phyloP scores from a whole-genome alignment of 73 alveolate genomes.

The Paramecium sonneborni region DNA sequence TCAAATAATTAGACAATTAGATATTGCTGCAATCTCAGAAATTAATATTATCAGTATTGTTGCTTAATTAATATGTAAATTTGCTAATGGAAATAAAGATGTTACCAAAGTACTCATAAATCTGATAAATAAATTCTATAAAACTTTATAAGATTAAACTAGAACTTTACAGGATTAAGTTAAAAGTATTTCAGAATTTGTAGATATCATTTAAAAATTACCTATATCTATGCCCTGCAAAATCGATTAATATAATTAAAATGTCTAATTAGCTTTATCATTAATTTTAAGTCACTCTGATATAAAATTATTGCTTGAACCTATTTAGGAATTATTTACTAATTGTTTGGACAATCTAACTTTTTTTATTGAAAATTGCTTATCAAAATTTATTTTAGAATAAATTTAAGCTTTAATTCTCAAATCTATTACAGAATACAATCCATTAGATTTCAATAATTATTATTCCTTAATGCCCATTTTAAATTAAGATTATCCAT shows the following conservation, averaged over 20 bases:
- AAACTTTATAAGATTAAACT: neutral
- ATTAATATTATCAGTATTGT: neutral
- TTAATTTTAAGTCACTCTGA: neutral
- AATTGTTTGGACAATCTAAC: neutral
- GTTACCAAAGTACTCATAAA: neutral
- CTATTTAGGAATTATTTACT: neutral
- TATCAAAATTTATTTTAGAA: constrained; percentile 3
- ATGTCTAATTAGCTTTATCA: neutral
- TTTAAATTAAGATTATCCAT: neutral
- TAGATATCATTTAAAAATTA: neutral
- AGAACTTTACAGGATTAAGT: neutral
- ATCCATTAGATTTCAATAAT: constrained; percentile 2
- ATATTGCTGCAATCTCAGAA: neutral
- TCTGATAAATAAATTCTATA: neutral
- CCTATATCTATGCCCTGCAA: neutral
- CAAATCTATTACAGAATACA: neutral
- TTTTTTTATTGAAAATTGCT: constrained; percentile 1
- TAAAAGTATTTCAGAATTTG: neutral
- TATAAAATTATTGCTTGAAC: neutral
- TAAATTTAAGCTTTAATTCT: neutral
- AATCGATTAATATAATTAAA: neutral
- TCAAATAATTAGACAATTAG: neutral
- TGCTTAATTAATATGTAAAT: neutral
- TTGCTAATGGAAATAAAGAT: neutral
- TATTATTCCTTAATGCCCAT: constrained; percentile 9